phyloP scores from a whole-genome alignment of 768 basidiomycete species.

The Suillus occidentalis region DNA sequence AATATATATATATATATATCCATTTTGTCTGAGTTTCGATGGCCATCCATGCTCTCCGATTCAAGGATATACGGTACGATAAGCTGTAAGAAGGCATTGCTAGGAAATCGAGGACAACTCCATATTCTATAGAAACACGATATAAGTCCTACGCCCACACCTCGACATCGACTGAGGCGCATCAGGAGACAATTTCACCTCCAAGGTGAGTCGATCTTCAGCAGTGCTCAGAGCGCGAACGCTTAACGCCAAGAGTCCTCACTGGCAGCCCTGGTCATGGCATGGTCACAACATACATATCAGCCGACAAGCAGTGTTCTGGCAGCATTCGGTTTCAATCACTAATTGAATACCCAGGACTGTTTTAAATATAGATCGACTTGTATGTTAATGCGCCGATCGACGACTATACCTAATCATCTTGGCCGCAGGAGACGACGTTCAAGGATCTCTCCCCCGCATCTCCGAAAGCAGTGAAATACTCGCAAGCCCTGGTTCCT shows the following conservation, averaged over 20 bases:
- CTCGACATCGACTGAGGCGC: neutral
- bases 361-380: neutral
- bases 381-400: constrained; percentile 10
- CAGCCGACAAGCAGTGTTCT: neutral
- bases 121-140: neutral
- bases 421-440: neutral
- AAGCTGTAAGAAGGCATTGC: too few species aligned
- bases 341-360: neutral
- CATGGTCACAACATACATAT: constrained; percentile 6
- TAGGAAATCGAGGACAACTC: neutral
- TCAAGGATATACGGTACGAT: too few species aligned
- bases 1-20: too few species aligned
- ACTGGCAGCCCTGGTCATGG: neutral
- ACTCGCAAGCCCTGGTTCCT: constrained; percentile 12
- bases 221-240: neutral
- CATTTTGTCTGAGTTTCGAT: too few species aligned
- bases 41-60: too few species aligned
- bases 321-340: neutral
- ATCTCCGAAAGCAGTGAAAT: constrained; percentile 1
- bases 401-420: constrained; percentile 1
- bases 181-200: neutral
- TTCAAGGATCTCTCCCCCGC: constrained; percentile 10
- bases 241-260: too few species aligned
- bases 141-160: neutral
- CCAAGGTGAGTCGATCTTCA: neutral